Base-by-base conservation (phyloP, 352 stramenopile species). In the Phytopythium chamaehyphon region DNA sequence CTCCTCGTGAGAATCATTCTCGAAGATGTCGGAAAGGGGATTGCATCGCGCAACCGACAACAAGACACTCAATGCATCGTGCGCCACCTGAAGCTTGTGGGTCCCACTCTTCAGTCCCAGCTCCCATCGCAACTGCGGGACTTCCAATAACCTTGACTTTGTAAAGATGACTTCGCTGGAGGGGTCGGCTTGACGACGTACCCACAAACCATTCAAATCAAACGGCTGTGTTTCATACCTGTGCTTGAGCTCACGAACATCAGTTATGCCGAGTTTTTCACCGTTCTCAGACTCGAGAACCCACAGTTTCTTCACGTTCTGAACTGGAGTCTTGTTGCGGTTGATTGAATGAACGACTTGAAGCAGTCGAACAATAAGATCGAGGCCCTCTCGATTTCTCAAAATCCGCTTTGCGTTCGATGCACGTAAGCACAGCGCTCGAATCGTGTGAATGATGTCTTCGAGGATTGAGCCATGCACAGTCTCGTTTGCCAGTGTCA, bases 51-150 rank as follows among this genome's bases (percentile, higher is more conserved):
- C 78, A 2, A 89, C 57, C 11, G 69, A 66, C 6, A 91, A 57
- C 18, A 95, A 42, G 43, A 89, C 73, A 31, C 61, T 75, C 22
- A 85, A 64, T 0, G 84, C 82, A 52, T 95, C 78, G 48, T 92
- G 69, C 7, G 84, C 82, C 6, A 83, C 55, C 51, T 90, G 77
- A 14, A 83, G 65, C 11, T 67, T 54, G 22, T 75, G 51, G 3
- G 91, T 47, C 10, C 43, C 49, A 6, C 79, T 74, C 12, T 72
- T 61, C 50, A 93, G 78, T 0, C 59, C 74, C 10, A 92, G 51
- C 61, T 95, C 77, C 84, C 84, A 95, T 6, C 83, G 79, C 15
- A 95, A 60, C 54, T 95, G 84, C 22, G 73, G 54, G 8, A 83
- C 83, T n/a, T 88, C 67, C 58, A 87, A 73, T 37, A 90, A 31